Percentiles rank a stretch among this genome's conserved stretches.
Conservation (phyloP, 2,329 filamentous ascomycete species). For the Cucurbitaria berberidis region DNA sequence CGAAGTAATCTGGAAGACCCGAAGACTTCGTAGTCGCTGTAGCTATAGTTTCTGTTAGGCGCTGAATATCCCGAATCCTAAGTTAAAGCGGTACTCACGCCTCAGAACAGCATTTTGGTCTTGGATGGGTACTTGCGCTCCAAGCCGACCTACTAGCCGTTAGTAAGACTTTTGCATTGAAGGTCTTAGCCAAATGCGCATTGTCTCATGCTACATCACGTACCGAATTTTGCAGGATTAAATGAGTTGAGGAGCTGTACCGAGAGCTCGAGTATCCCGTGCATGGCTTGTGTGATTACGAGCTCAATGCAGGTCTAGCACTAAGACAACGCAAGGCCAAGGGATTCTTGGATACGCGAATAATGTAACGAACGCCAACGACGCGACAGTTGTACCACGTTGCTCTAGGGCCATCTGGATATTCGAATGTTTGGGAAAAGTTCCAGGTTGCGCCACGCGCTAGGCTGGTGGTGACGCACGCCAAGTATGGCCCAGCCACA, state of each 20-base stretch:
- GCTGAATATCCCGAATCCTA: constrained; percentile 1
- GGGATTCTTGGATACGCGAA: neutral
- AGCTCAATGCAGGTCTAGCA: neutral
- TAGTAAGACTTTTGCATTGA: neutral
- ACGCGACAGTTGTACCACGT: neutral
- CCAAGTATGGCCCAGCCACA: neutral
- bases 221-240: constrained; percentile 23
- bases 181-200: neutral
- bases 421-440: neutral
- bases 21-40: constrained; percentile 25
- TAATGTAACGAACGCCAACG: too few relatives aligned
- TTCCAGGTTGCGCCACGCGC: neutral
- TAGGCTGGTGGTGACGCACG: neutral
- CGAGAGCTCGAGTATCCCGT: constrained; percentile 32
- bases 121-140: constrained; percentile 22
- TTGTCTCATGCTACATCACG: constrained; percentile 2
- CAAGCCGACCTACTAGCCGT: constrained; percentile 10
- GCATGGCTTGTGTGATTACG: constrained; percentile 24
- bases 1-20: constrained; percentile 41
- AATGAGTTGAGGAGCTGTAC: constrained; percentile 32
- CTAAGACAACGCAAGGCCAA: neutral
- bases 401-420: neutral
- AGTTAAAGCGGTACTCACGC: constrained; percentile 23
- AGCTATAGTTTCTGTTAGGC: constrained; percentile 17
- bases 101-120: constrained; percentile 21